phyloP scores from a whole-genome alignment of 495 filamentous ascomycete species.

The Penicillium malachiteum region DNA sequence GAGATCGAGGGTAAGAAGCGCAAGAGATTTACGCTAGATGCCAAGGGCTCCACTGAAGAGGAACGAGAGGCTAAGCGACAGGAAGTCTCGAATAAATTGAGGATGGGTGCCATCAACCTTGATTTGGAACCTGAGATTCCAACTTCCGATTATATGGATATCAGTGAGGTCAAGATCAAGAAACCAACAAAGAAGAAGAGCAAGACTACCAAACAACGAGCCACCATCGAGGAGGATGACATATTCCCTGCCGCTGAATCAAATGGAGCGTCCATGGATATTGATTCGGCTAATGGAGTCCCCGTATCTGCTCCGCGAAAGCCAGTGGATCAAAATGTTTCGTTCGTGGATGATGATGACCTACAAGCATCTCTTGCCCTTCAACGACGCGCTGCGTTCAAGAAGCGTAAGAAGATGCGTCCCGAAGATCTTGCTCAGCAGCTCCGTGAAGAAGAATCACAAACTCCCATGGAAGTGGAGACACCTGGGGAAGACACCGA shows the following conservation, averaged over 20 bases:
- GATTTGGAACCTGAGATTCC: slow-evolving; percentile 66
- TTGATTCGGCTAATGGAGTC: slow-evolving; percentile 57
- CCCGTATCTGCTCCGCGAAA: slow-evolving; percentile 54
- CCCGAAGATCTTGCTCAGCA: slow-evolving; percentile 85
- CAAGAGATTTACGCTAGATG: slow-evolving; percentile 84
- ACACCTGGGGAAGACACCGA: slow-evolving; percentile 48
- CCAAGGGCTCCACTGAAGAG: slow-evolving; percentile 65
- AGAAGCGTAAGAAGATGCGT: slow-evolving; percentile 80
- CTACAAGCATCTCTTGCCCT: slow-evolving; percentile 80
- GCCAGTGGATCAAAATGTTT: slow-evolving; percentile 59
- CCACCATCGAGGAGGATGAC: slow-evolving; percentile 73
- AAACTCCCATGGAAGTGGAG: slow-evolving; percentile 52
- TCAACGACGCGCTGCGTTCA: slow-evolving; percentile 77
- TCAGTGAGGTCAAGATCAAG: slow-evolving; percentile 80
- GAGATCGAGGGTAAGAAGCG: slow-evolving; percentile 90
- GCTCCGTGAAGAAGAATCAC: slow-evolving; percentile 70
- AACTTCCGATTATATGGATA: slow-evolving; percentile 82
- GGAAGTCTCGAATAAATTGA: slow-evolving; percentile 58
- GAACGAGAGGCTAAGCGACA: slow-evolving; percentile 58
- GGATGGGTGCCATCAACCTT: slow-evolving; percentile 69
- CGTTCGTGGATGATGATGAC: slow-evolving; percentile 89
- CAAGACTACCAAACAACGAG: slow-evolving; percentile 68
- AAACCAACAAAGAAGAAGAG: slow-evolving; percentile 94
- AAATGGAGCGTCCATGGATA: slow-evolving; percentile 67
- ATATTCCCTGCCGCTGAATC: slow-evolving; percentile 53